phyloP scores from a whole-genome alignment of 768 basidiomycete species.

The Saitozyma podzolica region DNA sequence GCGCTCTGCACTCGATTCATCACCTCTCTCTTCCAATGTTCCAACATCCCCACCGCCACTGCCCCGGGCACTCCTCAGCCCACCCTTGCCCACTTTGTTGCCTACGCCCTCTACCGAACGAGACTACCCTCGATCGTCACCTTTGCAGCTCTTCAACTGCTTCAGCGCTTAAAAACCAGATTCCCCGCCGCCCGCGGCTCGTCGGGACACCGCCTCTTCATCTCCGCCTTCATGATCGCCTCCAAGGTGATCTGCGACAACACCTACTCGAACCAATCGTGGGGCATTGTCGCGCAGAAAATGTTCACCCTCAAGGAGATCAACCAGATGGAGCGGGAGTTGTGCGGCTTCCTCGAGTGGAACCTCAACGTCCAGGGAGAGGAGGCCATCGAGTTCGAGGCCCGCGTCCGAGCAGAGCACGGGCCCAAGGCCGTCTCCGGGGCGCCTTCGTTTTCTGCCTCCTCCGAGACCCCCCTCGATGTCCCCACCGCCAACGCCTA shows the following conservation, averaged over 20 bases:
- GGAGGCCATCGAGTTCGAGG: slow-evolving; percentile 53
- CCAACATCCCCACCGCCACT: slow-evolving; percentile 67
- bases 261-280: slow-evolving; percentile 89
- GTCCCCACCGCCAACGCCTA: slow-evolving; percentile 21
- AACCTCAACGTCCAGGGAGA: slow-evolving; percentile 52
- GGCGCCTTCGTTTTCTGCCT: slow-evolving; percentile 17
- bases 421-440: slow-evolving; percentile 38
- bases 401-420: slow-evolving; percentile 50
- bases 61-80: slow-evolving; percentile 61
- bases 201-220: slow-evolving; percentile 84
- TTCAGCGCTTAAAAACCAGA: slow-evolving; percentile 80
- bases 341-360: slow-evolving; percentile 93
- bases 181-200: slow-evolving; percentile 88
- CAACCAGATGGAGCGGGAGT: slow-evolving; percentile 95
- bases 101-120: slow-evolving; percentile 82
- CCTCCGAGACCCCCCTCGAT: slow-evolving; percentile 14
- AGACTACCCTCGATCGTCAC: slow-evolving; percentile 69
- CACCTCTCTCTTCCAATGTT: slow-evolving; percentile 80
- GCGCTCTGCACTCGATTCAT: slow-evolving; percentile 75
- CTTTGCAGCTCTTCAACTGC: slow-evolving; percentile 67
- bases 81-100: slow-evolving; percentile 73
- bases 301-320: slow-evolving; percentile 84
- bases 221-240: slow-evolving; percentile 90
- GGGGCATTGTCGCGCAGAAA: slow-evolving; percentile 84
- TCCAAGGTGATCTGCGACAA: slow-evolving; percentile 92